Percentiles rank a stretch among this genome's conserved stretches.
These are phyloP conservation scores for Colletotrichum liaoningense DNA, from an alignment of 2,329 filamentous ascomycete species.

Conservation along the genomic window DNA sequence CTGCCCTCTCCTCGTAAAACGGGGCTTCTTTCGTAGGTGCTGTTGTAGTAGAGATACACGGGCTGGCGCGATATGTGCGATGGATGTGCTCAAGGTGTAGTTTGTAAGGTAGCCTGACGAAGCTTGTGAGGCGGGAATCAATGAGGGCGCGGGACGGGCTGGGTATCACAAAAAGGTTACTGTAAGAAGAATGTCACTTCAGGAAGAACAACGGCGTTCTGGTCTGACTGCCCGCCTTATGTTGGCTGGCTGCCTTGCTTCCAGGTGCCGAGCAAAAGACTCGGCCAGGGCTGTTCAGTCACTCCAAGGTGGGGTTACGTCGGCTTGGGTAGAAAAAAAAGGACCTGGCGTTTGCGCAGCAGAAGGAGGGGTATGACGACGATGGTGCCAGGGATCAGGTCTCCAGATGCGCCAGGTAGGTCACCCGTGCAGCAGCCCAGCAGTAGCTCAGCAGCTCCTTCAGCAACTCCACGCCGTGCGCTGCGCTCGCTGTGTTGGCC, in stretches of 20 bases:
- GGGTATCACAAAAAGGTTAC: background rate
- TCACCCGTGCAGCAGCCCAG: background rate
- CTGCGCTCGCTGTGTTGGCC: background rate
- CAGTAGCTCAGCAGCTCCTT: background rate
- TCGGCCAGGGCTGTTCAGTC: background rate
- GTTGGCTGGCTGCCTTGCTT: constrained; percentile 12
- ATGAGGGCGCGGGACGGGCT: background rate
- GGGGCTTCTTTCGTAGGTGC: background rate
- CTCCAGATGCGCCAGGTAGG: background rate
- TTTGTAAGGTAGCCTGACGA: background rate
- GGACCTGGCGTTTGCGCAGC: background rate
- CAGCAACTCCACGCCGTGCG: background rate
- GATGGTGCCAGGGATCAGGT: constrained; percentile 5
- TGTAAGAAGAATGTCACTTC: background rate
- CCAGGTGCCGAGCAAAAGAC: background rate
- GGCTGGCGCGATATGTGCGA: too few relatives aligned
- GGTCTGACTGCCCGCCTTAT: background rate
- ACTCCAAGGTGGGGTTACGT: constrained; percentile 9
- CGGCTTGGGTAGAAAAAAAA: constrained; percentile 4
- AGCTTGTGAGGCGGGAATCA: background rate
- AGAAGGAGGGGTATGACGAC: constrained; percentile 31
- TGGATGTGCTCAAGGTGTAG: background rate
- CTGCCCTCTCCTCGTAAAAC: background rate
- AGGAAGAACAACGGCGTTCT: background rate
- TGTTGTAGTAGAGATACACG: background rate